These are phyloP conservation scores for Domatiomyces catenatus DNA, from an alignment of 2,329 filamentous ascomycete genomes.

Conservation along the genomic window DNA sequence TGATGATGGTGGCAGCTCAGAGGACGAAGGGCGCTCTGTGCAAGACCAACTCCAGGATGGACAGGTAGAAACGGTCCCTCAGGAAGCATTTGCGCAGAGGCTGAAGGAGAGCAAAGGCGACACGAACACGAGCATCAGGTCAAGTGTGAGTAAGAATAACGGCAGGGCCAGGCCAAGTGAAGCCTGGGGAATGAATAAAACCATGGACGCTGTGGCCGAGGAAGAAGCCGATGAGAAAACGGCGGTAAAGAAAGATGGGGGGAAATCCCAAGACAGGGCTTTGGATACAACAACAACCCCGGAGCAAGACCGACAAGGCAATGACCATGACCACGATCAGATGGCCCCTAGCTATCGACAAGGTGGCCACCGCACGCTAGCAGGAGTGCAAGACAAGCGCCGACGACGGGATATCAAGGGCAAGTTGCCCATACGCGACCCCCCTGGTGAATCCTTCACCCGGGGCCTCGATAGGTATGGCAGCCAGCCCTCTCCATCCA, in stretches of 20 bases:
- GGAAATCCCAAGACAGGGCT: not conserved
- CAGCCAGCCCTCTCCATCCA: not conserved
- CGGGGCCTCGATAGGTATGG: not conserved
- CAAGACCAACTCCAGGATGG: not conserved
- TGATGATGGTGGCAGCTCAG: not conserved
- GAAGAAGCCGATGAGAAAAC: not conserved
- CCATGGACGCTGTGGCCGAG: not conserved
- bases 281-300: not conserved
- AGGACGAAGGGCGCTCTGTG: not conserved
- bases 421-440: not conserved
- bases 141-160: not conserved
- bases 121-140: not conserved
- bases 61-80: not conserved
- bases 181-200: not conserved
- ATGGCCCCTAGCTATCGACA: not conserved
- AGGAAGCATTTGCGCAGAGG: not conserved
- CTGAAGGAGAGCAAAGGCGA: not conserved
- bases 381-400: conserved; percentile 19
- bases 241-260: conserved; percentile 9
- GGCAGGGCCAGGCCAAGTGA: not conserved
- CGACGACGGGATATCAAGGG: not conserved
- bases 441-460: not conserved
- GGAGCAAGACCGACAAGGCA: not conserved
- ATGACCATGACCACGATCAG: not conserved
- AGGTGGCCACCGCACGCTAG: conserved; percentile 12